Evolutionary conservation across 78 protist species (phyloP).

Genomic region (Dictyostelium discoideum): dicty_2.7 NC_007089.4:5440001-5440500

Average conservation of each 20-base stretch:
- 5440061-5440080: not conserved
- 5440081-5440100: not conserved
- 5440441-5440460: too few relatives aligned
- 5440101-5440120: not conserved
- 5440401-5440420: not conserved
- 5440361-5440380: not conserved
- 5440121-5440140: not conserved
- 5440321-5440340: not conserved
- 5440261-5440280: not conserved
- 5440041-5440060: constrained; percentile 41
- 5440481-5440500: not conserved
- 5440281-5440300: not conserved
- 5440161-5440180: not conserved
- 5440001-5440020: constrained; percentile 52
- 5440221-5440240: not conserved
- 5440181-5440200: not conserved
- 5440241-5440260: not conserved
- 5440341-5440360: not conserved
- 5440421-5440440: too few relatives aligned
- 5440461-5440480: too few relatives aligned
- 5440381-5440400: too few relatives aligned
- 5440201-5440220: constrained; percentile 10
- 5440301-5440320: not conserved
- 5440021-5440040: constrained; percentile 67
- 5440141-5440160: not conserved